A percentile compares a stretch with the other conserved stretches of the same genome.
These are phyloP conservation scores for Xylaria sp. DNA, from an alignment of 2,329 filamentous ascomycete genomes.

Conservation along the genomic window DNA sequence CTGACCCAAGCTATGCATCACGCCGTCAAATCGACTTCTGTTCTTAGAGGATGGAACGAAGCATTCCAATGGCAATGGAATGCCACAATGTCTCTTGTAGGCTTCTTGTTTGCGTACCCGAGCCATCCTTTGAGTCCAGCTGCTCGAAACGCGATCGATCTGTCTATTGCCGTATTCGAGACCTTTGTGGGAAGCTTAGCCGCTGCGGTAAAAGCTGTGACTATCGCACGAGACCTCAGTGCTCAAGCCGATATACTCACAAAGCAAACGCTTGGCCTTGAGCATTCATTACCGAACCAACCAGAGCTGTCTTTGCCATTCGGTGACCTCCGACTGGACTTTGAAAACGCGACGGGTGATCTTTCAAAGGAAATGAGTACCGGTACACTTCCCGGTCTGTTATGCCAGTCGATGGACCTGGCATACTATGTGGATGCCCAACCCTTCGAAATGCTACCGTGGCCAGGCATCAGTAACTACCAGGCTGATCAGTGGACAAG, in stretches of 20 bases:
- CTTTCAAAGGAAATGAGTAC: background rate
- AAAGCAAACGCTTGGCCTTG: background rate
- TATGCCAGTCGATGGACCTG: background rate
- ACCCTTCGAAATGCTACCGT: slow-evolving; percentile 6
- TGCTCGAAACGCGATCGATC: slow-evolving; percentile 24
- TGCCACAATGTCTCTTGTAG: slow-evolving; percentile 42
- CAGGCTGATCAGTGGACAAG: background rate
- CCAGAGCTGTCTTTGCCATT: background rate
- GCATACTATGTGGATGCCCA: background rate
- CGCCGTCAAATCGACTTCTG: slow-evolving; percentile 45
- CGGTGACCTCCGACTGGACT: background rate
- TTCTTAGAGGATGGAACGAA: slow-evolving; percentile 52
- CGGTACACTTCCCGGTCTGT: background rate
- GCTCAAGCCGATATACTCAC: background rate
- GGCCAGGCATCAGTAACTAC: background rate
- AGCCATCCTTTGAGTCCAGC: slow-evolving; percentile 1
- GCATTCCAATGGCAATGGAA: slow-evolving; percentile 58
- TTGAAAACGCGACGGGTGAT: background rate
- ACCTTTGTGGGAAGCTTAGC: slow-evolving; percentile 32
- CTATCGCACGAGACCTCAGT: background rate
- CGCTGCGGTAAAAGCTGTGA: background rate
- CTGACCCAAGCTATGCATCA: slow-evolving; percentile 54
- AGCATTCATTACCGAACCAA: background rate
- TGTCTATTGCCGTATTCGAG: slow-evolving; percentile 31
- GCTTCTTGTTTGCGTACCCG: slow-evolving; percentile 35